phyloP scores from a whole-genome alignment of 495 filamentous ascomycete species.

The Lasiosphaeriaceae sp. region DNA sequence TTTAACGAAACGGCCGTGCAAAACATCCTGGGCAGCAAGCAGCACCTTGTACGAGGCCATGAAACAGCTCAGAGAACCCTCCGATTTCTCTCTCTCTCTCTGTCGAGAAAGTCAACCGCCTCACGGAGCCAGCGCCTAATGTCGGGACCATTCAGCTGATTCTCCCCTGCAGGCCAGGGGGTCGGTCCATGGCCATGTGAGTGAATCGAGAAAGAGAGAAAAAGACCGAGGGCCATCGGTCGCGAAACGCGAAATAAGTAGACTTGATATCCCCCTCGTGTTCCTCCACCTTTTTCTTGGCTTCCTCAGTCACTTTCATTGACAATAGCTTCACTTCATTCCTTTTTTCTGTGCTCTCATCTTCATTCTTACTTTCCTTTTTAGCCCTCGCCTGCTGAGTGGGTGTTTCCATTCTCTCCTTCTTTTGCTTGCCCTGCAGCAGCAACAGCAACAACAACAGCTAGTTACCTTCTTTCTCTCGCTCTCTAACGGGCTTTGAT shows the following conservation, averaged over 20 bases:
- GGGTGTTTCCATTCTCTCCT: constrained; percentile 30
- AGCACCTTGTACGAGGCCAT: constrained; percentile 3
- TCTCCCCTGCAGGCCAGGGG: background rate
- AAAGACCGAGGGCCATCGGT: background rate
- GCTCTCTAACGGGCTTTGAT: too few relatives aligned
- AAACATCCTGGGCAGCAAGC: constrained; percentile 4
- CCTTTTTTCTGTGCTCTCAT: constrained; percentile 15
- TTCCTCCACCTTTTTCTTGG: background rate
- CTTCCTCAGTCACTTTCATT: background rate
- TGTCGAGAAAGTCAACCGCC: background rate
- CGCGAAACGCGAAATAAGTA: background rate
- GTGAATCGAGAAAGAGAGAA: too few relatives aligned
- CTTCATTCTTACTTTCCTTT: constrained; percentile 17
- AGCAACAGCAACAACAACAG: background rate
- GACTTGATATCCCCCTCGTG: background rate
- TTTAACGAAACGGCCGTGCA: constrained; percentile 11
- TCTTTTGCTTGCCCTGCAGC: constrained; percentile 13
- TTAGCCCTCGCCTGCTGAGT: constrained; percentile 28
- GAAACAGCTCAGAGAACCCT: constrained; percentile 10
- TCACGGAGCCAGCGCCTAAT: constrained; percentile 1
- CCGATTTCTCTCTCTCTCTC: background rate
- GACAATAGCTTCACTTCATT: too few relatives aligned
- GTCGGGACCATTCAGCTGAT: background rate
- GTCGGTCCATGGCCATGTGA: too few relatives aligned
- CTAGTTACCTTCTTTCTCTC: background rate